phyloP scores from a whole-genome alignment of 2,329 filamentous ascomycete species.

The Immersiporthe knoxdaviesiana region DNA sequence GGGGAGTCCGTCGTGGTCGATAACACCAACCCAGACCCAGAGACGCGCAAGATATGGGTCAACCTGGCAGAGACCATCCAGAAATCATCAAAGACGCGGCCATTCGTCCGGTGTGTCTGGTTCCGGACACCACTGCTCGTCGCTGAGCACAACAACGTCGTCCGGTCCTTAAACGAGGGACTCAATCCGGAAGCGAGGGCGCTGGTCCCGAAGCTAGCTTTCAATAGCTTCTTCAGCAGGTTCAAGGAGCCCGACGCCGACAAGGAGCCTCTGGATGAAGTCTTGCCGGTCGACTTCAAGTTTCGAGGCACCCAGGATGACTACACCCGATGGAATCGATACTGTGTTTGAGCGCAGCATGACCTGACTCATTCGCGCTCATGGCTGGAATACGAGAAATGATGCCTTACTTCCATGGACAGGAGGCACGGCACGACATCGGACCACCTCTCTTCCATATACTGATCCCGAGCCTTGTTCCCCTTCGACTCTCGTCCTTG shows the following conservation, averaged over 20 bases:
- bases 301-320: slow-evolving; percentile 73
- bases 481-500: not conserved
- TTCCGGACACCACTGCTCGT: slow-evolving; percentile 74
- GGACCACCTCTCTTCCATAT: not conserved
- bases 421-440: not conserved
- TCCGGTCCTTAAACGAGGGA: slow-evolving; percentile 70
- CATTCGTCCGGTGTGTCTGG: slow-evolving; percentile 83
- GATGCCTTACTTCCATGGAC: not conserved
- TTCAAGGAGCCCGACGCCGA: slow-evolving; percentile 69
- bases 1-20: slow-evolving; percentile 79
- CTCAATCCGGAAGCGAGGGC: slow-evolving; percentile 83
- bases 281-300: slow-evolving; percentile 74
- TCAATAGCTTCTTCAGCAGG: slow-evolving; percentile 72
- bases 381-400: not conserved
- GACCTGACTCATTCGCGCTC: not conserved
- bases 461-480: not conserved
- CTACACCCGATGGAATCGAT: slow-evolving; percentile 72
- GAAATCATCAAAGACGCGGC: slow-evolving; percentile 53
- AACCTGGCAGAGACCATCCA: slow-evolving; percentile 60
- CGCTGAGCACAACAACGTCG: slow-evolving; percentile 84
- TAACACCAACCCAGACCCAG: slow-evolving; percentile 89
- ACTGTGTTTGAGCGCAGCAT: slow-evolving; percentile 65
- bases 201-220: slow-evolving; percentile 77
- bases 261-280: slow-evolving; percentile 82
- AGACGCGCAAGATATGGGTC: slow-evolving; percentile 79